Evolutionary conservation across 1,139 yeast species (phyloP), one percentile per base, ranked within the genome.

Genomic region (Candida pseudocylindracea): DNA sequence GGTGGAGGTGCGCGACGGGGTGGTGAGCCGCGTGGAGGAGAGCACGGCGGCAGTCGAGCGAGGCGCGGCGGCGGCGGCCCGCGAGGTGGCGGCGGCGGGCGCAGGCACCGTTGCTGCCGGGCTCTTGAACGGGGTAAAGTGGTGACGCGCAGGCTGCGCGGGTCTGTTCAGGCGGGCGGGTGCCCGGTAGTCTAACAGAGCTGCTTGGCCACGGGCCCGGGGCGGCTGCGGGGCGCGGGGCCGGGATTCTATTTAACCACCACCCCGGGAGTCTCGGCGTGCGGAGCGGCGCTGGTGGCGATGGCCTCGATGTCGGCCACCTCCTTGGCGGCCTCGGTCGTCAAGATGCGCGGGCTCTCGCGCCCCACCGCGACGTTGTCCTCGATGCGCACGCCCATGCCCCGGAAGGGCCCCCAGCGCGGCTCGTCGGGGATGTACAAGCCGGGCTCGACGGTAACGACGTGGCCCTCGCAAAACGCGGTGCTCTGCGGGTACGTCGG

Each of bases 381-480:
- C 50, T 91, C 99, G 28, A 91, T 78, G 44, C 99, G 68, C 24
- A 91, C 75, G 2, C 98, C 99, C 37, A 91, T 75, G 15, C 91
- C 91, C 42, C 81, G 75, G 54, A 67, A 85, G 44, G 70, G 71
- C 4, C 20, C 20, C 20, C 20, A 15, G 39, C 66, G 62, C 29
- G 98, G 96, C 64, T 73, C 85, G 38, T 58, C 60, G 1, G 96
- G 96, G 31, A 91, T 67, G 48, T 88, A 88, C 28, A 88, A 63
- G 24, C 98, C 98, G 0, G 98, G 98, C 48, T 88, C 98, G 27
- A 88, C 71, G 1, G 98, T 88, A 31, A 88, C 60, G 2, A 88
- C 95, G 43, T 75, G 81, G 3, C 80, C 80, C 26, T 53, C 57
- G 28, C 50, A 53, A 31, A 78, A 46, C 29, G 53, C 58, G 32